phyloP scores from a whole-genome alignment of 306 rosid genomes.

The Mimosa pudica region DNA sequence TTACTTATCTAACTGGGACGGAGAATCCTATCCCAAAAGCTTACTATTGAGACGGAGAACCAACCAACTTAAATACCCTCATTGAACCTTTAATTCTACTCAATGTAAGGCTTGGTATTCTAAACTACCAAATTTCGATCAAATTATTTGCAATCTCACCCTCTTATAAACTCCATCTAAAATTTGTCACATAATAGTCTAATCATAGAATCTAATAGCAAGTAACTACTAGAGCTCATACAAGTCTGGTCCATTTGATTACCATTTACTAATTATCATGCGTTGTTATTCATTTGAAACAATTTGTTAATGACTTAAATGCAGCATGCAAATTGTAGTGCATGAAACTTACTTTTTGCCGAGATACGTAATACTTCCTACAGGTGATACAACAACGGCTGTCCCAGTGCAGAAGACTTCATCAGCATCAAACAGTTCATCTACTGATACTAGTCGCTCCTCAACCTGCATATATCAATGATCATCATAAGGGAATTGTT shows the following conservation, averaged over 20 bases:
- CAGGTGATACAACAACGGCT: constrained; percentile 83
- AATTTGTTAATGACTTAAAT: constrained; percentile 6
- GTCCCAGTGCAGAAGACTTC: constrained; percentile 80
- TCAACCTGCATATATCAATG: constrained; percentile 55
- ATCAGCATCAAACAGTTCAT: constrained; percentile 70
- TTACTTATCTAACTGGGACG: not conserved
- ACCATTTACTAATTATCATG: not conserved
- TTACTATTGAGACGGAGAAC: too few species aligned
- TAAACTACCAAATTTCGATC: too few species aligned
- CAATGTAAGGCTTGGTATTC: too few species aligned
- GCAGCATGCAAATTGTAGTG: constrained; percentile 9
- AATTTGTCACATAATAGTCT: not conserved
- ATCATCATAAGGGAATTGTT: not conserved
- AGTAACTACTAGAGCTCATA: not conserved
- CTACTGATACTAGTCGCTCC: constrained; percentile 64
- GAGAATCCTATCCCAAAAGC: too few species aligned
- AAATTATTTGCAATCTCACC: too few species aligned
- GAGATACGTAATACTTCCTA: constrained; percentile 65
- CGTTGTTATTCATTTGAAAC: not conserved
- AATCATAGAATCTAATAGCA: not conserved
- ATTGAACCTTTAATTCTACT: too few species aligned
- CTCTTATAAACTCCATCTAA: not conserved
- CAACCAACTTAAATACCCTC: too few species aligned
- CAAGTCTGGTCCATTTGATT: not conserved
- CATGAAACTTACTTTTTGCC: constrained; percentile 48